Base-by-base conservation (phyloP, 768 basidiomycete species). In the Rhizopogon roseolus region DNA sequence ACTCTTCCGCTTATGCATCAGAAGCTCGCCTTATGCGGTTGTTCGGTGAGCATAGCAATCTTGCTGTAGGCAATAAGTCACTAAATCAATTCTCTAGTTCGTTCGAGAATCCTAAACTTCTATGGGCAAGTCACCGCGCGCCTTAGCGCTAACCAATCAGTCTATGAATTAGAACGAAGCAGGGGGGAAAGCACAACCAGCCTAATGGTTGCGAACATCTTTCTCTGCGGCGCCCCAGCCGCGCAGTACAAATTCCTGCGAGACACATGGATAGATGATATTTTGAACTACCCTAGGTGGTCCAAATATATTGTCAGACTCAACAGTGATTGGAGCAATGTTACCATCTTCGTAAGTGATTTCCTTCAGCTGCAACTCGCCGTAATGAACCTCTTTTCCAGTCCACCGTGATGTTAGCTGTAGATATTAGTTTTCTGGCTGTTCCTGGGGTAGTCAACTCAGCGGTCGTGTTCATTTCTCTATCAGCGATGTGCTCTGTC, bases 361-460 rank as follows among this genome's bases (percentile, higher is more conserved):
- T 19, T 19, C 43, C 22, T 32, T 3, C 0, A 22, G 4, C 1
- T 14, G 17, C 34, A 37, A 8, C 4, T 17, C 17, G 38, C 14
- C 14, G 16, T 36, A 3, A 25, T 48, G 5, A 25, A 48, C 14
- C 29, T 16, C 19, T 37, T 43, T 10, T 9, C 34, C 2, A 81
- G 80, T 72, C 71, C 4, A 77, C 76, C 0, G 77, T 82, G 16
- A 63, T 82, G 40, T 62, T 82, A 6, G 75, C 74, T 14, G 77
- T 77, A 1, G 79, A 81, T 50, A 73, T 84, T 1, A 75, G 75
- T 0, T 81, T 82, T 57, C 61, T 84, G 16, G 75, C 78, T 4
- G 80, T 83, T 16, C 76, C 76, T 16, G 67, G 69, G 36, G 69
- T 75, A 41, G 71, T 22, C 53, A n/a, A 58, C 39, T 52, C 28